These are phyloP conservation scores for Hymenoscyphus fraxineus DNA, from an alignment of 2,329 filamentous ascomycete species.

Conservation along the genomic window DNA sequence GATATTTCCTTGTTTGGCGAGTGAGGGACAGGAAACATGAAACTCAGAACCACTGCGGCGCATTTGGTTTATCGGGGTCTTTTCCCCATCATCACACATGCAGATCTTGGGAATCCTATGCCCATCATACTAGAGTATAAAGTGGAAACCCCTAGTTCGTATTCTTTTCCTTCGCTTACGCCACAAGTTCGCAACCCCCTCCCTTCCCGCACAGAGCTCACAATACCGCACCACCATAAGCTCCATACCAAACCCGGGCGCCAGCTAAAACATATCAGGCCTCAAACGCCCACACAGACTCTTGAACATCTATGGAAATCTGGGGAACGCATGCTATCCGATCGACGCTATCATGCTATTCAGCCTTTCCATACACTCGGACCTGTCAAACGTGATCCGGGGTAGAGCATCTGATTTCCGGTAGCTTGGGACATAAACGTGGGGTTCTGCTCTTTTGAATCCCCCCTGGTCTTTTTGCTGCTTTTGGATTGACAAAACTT, in stretches of 20 bases:
- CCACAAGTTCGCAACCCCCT: background rate
- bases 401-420: background rate
- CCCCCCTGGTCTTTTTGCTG: background rate
- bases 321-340: constrained; percentile 1
- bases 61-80: background rate
- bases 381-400: background rate
- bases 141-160: background rate
- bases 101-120: background rate
- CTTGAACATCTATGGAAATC: background rate
- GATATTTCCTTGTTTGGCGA: background rate
- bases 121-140: background rate
- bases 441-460: background rate
- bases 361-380: background rate
- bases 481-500: background rate
- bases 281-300: background rate
- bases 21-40: background rate
- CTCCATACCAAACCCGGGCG: background rate
- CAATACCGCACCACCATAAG: background rate
- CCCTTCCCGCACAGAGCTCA: background rate
- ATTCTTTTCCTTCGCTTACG: background rate
- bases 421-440: constrained; percentile 3
- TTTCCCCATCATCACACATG: background rate
- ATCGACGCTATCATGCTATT: constrained; percentile 2
- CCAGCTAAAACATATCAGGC: background rate
- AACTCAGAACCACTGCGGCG: background rate